Evolutionary conservation across 73 alveolate species (phyloP).

Genomic region (Diophrys appendiculata): DNA sequence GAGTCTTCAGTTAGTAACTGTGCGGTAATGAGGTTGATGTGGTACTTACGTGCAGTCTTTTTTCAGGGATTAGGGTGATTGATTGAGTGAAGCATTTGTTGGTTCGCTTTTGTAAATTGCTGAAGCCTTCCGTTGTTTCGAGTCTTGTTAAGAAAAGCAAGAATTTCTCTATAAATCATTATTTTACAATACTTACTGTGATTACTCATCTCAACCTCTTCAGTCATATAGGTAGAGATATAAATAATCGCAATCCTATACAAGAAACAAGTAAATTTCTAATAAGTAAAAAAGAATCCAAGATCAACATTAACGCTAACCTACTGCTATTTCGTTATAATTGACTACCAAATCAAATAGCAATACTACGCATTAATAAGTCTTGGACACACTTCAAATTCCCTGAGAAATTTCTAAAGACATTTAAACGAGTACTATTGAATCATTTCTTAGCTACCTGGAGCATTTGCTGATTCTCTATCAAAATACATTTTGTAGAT

Average conservation of each 20-base stretch:
- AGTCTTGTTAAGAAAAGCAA: not conserved
- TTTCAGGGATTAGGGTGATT: not conserved
- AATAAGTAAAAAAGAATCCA: not conserved
- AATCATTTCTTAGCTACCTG: not conserved
- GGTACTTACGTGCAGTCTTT: no score
- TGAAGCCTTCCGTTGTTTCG: not conserved
- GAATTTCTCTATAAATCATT: not conserved
- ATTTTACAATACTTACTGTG: not conserved
- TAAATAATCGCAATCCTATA: not conserved
- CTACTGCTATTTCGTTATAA: not conserved
- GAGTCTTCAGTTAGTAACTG: no score
- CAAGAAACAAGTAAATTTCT: not conserved
- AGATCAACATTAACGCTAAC: not conserved
- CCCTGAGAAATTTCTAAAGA: not conserved
- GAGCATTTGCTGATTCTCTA: not conserved
- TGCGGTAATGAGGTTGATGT: no score
- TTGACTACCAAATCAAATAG: not conserved
- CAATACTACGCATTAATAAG: not conserved
- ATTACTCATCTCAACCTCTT: not conserved
- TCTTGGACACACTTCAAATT: not conserved
- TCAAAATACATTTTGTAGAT: not conserved
- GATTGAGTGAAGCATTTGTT: not conserved
- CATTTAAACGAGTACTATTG: not conserved
- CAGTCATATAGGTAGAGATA: not conserved
- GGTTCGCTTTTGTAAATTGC: not conserved